Percentiles rank a stretch among this genome's conserved stretches.
Conservation (phyloP, 352 stramenopile genomes). For the Halophytophthora polymorphica region DNA sequence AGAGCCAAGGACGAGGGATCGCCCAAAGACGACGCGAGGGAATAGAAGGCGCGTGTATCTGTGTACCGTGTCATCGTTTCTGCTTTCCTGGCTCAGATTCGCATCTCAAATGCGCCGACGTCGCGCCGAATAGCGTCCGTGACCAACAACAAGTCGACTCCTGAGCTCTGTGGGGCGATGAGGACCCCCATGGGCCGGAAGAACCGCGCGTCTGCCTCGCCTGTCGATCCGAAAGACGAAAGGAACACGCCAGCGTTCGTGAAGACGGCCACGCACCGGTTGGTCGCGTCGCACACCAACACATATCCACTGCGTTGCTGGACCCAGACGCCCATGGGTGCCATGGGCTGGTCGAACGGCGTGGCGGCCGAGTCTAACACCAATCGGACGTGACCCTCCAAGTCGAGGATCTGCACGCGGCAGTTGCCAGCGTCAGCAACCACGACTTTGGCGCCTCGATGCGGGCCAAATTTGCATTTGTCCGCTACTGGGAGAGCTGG, state of each 20-base stretch:
- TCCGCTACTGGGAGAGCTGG: constrained; percentile 24
- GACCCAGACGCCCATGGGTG: constrained; percentile 35
- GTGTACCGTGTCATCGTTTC: not conserved
- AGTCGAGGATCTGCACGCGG: constrained; percentile 48
- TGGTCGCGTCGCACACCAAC: constrained; percentile 39
- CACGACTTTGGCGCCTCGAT: constrained; percentile 46
- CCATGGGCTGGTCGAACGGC: constrained; percentile 41
- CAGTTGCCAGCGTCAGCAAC: constrained; percentile 52
- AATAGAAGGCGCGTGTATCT: constrained; percentile 20
- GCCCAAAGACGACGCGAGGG: not conserved
- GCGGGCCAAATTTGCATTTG: constrained; percentile 48
- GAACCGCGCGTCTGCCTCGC: constrained; percentile 44
- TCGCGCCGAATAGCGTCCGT: constrained; percentile 29
- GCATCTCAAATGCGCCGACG: constrained; percentile 35
- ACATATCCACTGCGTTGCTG: constrained; percentile 50
- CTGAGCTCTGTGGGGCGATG: constrained; percentile 6
- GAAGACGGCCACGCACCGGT: constrained; percentile 46
- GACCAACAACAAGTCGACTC: constrained; percentile 17
- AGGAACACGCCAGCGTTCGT: constrained; percentile 42
- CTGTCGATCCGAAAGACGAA: constrained; percentile 41
- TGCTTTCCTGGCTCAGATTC: constrained; percentile 1
- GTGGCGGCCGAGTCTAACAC: constrained; percentile 35
- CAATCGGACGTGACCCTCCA: constrained; percentile 26
- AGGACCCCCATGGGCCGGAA: constrained; percentile 27
- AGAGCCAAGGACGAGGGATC: no score